phyloP scores from a whole-genome alignment of 257 asterid genomes.

The Buddleja alternifolia region DNA sequence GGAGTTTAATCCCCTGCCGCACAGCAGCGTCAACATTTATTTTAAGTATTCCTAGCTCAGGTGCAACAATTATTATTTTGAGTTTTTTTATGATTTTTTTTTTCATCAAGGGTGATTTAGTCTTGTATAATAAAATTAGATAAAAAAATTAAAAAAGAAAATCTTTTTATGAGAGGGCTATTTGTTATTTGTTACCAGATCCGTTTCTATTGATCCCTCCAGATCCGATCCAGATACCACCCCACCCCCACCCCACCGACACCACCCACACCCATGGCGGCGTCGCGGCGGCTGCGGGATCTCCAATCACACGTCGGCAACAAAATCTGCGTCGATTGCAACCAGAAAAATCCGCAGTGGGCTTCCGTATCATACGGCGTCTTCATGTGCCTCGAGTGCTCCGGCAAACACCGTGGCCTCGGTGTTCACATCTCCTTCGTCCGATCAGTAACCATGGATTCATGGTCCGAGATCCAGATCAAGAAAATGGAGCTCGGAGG shows the following conservation, averaged over 20 bases:
- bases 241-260: constrained; percentile 16
- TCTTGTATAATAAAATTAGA: too few relatives aligned
- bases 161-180: too few relatives aligned
- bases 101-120: too few relatives aligned
- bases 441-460: constrained; percentile 88
- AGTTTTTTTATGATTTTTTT: too few relatives aligned
- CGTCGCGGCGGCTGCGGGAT: constrained; percentile 74
- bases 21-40: too few relatives aligned
- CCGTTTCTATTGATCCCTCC: not conserved
- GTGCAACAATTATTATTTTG: too few relatives aligned
- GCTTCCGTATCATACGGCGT: constrained; percentile 84
- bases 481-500: constrained; percentile 80
- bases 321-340: constrained; percentile 83
- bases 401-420: constrained; percentile 86
- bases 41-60: too few relatives aligned
- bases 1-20: too few relatives aligned
- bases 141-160: too few relatives aligned
- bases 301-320: constrained; percentile 74
- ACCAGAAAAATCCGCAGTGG: constrained; percentile 88
- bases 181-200: too few relatives aligned
- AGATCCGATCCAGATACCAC: constrained; percentile 10
- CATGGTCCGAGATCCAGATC: constrained; percentile 86
- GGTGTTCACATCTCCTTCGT: constrained; percentile 89
- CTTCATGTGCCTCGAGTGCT: constrained; percentile 84
- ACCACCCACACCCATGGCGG: constrained; percentile 43